Evolutionary conservation across 2,329 filamentous ascomycete genomes (phyloP).

Genomic region (Exophiala lecanii-corni): DNA sequence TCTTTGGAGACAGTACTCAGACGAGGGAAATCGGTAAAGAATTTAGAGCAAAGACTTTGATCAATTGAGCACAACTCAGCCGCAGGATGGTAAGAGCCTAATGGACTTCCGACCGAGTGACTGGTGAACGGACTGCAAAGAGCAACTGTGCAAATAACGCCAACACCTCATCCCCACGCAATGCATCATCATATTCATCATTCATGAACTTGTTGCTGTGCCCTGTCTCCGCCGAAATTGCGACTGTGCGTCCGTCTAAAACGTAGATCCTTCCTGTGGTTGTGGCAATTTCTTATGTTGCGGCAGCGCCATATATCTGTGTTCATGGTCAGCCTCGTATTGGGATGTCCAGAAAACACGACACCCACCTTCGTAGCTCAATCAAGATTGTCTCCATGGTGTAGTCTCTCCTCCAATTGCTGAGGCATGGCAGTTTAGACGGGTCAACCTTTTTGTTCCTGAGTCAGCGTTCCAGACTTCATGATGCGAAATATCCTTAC

Average conservation of each 20-base stretch:
- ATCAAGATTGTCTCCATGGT: constrained; percentile 93
- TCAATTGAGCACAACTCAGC: too few relatives aligned
- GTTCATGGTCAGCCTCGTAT: too few relatives aligned
- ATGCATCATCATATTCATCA: constrained; percentile 19
- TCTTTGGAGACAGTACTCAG: too few relatives aligned
- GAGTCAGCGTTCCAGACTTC: too few relatives aligned
- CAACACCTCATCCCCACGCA: background rate
- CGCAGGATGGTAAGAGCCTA: too few relatives aligned
- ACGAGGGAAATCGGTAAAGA: too few relatives aligned
- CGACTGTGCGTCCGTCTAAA: too few relatives aligned
- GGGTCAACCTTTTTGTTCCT: constrained; percentile 86
- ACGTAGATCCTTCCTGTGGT: constrained; percentile 77
- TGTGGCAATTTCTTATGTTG: constrained; percentile 94
- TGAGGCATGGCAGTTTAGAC: constrained; percentile 74
- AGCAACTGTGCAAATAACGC: constrained; percentile 1
- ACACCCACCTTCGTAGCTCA: constrained; percentile 67
- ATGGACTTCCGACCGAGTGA: too few relatives aligned
- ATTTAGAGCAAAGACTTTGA: too few relatives aligned
- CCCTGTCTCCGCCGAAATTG: constrained; percentile 7
- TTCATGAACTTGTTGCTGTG: constrained; percentile 12
- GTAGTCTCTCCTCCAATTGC: constrained; percentile 86
- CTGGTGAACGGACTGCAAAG: too few relatives aligned
- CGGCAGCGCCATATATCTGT: constrained; percentile 86
- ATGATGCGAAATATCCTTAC: constrained; percentile 38
- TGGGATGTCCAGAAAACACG: too few relatives aligned